Conservation (phyloP, 345 rosid genomes). For the Litchi chinensis region DNA sequence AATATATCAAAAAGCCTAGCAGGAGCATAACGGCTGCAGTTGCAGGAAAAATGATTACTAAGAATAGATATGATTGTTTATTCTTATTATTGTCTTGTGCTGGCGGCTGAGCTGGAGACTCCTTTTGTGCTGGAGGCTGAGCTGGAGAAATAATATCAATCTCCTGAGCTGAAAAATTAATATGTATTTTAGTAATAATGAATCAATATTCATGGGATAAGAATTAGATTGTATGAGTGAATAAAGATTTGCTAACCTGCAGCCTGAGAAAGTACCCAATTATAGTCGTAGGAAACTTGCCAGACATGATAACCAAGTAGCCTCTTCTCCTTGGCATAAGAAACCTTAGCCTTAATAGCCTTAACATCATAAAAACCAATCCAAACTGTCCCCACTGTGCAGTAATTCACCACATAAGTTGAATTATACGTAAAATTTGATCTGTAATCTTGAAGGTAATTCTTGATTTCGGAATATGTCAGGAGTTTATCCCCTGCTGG, state of each 20-base stretch:
- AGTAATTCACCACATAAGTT: conserved; percentile 34
- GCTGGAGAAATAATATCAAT: too few species aligned
- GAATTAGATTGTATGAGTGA: too few species aligned
- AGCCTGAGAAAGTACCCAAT: conserved; percentile 40
- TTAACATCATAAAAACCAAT: conserved; percentile 49
- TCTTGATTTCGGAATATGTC: conserved; percentile 29
- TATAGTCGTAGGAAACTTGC: conserved; percentile 36
- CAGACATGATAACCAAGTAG: conserved; percentile 43
- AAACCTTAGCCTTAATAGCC: conserved; percentile 36
- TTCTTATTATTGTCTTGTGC: too few species aligned
- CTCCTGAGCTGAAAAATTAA: too few species aligned
- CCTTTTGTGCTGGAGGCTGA: too few species aligned
- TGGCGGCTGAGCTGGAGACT: too few species aligned
- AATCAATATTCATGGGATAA: too few species aligned
- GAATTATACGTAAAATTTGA: conserved; percentile 24
- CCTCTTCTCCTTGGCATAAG: conserved; percentile 38
- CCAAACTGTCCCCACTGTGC: conserved; percentile 30
- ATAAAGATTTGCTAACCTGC: conserved; percentile 23
- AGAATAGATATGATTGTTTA: too few species aligned
- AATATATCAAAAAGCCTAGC: too few species aligned
- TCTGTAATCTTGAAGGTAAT: conserved; percentile 23
- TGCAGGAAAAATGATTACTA: too few species aligned
- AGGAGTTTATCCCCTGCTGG: conserved; percentile 21
- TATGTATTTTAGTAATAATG: too few species aligned
- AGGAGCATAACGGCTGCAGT: too few species aligned